Evolutionary conservation across 371 early-diverging fungal genomes (phyloP).

Genomic region (Sporodiniella umbellata): DNA sequence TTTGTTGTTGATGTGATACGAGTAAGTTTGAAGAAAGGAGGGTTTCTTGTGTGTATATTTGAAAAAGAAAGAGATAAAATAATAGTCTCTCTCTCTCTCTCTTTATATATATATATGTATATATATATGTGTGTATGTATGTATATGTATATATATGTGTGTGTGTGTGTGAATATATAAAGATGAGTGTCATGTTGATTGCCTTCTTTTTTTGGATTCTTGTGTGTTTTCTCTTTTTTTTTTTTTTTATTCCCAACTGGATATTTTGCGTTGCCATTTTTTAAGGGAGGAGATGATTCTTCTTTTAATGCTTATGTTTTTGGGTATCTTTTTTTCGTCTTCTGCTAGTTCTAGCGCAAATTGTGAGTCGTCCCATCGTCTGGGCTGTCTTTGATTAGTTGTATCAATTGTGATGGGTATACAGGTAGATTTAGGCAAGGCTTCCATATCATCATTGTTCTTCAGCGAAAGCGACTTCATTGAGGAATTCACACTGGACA

Average conservation of each 20-base stretch:
- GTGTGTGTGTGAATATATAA: too few species aligned
- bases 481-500: conserved; percentile 11
- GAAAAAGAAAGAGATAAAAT: too few species aligned
- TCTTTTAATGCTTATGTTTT: not conserved
- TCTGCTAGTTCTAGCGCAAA: conserved; percentile 25
- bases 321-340: conserved; percentile 8
- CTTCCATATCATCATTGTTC: not conserved
- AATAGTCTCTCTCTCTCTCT: too few species aligned
- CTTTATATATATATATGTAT: too few species aligned
- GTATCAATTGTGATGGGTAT: not conserved
- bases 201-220: too few species aligned
- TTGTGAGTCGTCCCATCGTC: conserved; percentile 29
- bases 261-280: not conserved
- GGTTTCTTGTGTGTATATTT: too few species aligned
- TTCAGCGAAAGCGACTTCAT: conserved; percentile 1
- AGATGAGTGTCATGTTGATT: too few species aligned
- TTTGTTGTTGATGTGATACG: too few species aligned
- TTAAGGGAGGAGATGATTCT: not conserved
- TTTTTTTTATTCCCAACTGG: not conserved
- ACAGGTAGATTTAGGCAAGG: not conserved
- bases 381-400: not conserved
- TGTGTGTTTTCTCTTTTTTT: too few species aligned
- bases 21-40: too few species aligned
- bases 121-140: too few species aligned
- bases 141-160: too few species aligned